Evolutionary conservation across 805 yeast genomes (phyloP).

Genomic region (Pichia heedii): DNA sequence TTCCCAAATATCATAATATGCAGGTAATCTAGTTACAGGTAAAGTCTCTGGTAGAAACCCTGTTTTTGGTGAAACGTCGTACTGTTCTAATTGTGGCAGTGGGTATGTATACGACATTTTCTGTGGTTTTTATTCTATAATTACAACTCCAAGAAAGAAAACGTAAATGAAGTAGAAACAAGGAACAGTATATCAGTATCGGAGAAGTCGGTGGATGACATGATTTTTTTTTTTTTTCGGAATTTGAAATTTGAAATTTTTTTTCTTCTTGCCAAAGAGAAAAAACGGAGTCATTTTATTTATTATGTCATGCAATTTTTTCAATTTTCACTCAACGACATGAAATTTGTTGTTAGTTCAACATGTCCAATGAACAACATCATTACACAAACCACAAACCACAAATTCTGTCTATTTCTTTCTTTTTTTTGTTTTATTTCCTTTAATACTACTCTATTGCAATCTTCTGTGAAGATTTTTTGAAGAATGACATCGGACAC

Average conservation of each 20-base stretch:
- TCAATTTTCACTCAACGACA: not conserved
- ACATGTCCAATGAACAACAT: too few relatives aligned
- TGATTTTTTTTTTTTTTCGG: too few relatives aligned
- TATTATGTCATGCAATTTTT: not conserved
- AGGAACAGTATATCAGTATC: too few relatives aligned
- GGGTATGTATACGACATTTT: slow-evolving; percentile 23
- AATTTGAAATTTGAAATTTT: too few relatives aligned
- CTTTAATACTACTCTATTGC: too few relatives aligned
- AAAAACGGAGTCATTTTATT: not conserved
- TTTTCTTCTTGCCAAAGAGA: too few relatives aligned
- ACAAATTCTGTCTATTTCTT: too few relatives aligned
- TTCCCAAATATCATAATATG: slow-evolving; percentile 72
- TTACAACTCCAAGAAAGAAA: not conserved
- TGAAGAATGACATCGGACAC: slow-evolving; percentile 23
- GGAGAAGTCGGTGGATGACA: not conserved
- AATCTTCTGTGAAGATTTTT: too few relatives aligned
- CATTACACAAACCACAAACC: too few relatives aligned
- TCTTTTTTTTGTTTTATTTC: too few relatives aligned
- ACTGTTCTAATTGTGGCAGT: slow-evolving; percentile 49
- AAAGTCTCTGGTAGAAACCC: slow-evolving; percentile 72
- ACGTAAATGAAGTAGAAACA: not conserved
- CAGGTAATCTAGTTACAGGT: slow-evolving; percentile 56
- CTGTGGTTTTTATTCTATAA: too few relatives aligned
- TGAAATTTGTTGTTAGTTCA: not conserved
- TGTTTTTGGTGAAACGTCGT: slow-evolving; percentile 56